Conservation (phyloP, 441 rosid species). For the Syzygium malaccense region DNA sequence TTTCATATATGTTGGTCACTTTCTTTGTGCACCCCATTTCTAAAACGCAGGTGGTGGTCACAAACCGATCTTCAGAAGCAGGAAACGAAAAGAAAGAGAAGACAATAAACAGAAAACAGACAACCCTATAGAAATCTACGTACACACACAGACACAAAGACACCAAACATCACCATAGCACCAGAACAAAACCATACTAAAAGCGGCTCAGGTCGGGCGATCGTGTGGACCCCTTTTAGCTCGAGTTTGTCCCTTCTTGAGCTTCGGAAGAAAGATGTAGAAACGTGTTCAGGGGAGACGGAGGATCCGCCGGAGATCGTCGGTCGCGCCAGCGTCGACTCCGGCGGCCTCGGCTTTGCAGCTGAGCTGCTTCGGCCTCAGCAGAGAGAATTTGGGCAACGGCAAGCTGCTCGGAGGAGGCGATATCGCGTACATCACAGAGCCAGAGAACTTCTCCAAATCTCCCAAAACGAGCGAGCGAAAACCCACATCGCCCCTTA, state of each 20-base stretch:
- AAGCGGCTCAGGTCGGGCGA: neutral
- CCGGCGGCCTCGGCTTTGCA: constrained; percentile 73
- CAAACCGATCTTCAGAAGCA: neutral
- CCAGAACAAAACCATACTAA: neutral
- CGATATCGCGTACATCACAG: constrained; percentile 37
- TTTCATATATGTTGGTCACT: neutral
- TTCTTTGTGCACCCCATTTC: constrained; percentile 16
- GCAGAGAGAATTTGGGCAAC: constrained; percentile 63
- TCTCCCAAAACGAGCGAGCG: neutral
- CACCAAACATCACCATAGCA: constrained; percentile 20
- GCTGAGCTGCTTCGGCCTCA: constrained; percentile 47
- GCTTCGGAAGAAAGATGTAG: neutral
- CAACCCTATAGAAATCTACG: neutral
- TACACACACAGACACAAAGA: neutral
- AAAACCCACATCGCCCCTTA: neutral
- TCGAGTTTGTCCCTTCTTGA: neutral
- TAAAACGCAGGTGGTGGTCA: constrained; percentile 14
- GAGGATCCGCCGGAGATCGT: constrained; percentile 53
- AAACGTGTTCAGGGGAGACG: constrained; percentile 29
- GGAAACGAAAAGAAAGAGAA: neutral
- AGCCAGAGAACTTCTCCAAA: constrained; percentile 28
- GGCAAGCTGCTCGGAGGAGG: constrained; percentile 96
- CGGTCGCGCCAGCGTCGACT: constrained; percentile 48
- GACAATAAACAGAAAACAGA: neutral
- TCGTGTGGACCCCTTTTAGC: neutral